phyloP scores from a whole-genome alignment of 768 basidiomycete genomes.

The Boletus vermiculosoides region DNA sequence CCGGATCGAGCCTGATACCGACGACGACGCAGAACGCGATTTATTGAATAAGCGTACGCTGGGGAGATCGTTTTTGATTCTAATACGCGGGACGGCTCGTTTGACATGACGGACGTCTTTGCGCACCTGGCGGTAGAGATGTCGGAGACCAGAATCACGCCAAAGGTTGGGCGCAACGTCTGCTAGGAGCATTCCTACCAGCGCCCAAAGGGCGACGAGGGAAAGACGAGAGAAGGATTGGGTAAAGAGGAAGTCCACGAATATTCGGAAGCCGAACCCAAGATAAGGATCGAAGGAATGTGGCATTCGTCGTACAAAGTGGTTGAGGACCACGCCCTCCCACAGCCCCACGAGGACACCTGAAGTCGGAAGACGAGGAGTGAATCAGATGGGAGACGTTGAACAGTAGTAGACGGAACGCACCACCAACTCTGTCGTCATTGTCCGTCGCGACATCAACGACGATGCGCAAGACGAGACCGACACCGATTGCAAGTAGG shows the following conservation, averaged over 20 bases:
- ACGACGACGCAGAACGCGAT: conserved; percentile 18
- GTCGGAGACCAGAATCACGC: conserved; percentile 41
- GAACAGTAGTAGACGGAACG: conserved; percentile 5
- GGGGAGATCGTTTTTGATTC: conserved; percentile 34
- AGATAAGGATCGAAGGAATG: conserved; percentile 67
- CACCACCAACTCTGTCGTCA: conserved; percentile 32
- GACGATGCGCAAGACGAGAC: conserved; percentile 63
- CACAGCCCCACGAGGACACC: conserved; percentile 73
- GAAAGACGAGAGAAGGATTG: conserved; percentile 47
- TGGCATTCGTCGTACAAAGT: conserved; percentile 68
- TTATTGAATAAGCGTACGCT: conserved; percentile 27
- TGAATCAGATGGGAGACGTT: conserved; percentile 1
- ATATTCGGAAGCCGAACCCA: conserved; percentile 64
- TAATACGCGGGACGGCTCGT: conserved; percentile 31
- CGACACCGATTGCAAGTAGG: conserved; percentile 63
- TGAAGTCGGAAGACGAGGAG: conserved; percentile 26
- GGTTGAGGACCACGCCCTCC: conserved; percentile 74
- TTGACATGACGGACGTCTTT: conserved; percentile 34
- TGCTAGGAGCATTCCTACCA: conserved; percentile 51
- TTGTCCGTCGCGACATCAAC: conserved; percentile 47
- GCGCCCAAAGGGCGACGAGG: conserved; percentile 53
- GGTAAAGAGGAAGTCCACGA: conserved; percentile 69
- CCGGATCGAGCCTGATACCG: conserved; percentile 25
- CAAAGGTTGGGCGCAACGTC: conserved; percentile 50
- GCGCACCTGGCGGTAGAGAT: conserved; percentile 37